Evolutionary conservation across 2,329 filamentous ascomycete species (phyloP).

Genomic region (Xylariales sp.): DNA sequence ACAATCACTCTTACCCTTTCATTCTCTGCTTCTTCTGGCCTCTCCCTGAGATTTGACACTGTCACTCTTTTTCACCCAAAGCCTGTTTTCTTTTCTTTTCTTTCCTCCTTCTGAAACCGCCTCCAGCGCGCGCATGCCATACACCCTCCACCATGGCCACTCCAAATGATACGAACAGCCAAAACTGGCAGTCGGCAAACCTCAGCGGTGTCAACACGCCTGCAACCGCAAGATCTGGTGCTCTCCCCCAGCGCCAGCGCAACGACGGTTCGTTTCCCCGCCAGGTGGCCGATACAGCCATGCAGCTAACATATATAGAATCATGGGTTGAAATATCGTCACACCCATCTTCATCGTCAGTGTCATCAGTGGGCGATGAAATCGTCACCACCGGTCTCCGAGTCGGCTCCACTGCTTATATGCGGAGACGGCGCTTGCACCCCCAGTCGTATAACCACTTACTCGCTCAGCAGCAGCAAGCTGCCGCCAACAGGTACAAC

Average conservation of each 20-base stretch:
- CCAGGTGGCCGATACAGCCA: conserved; percentile 7
- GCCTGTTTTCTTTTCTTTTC: neutral
- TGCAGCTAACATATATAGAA: conserved; percentile 50
- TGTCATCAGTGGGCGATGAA: conserved; percentile 81
- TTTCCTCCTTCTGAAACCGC: neutral
- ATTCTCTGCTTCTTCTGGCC: no score
- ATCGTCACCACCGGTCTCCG: conserved; percentile 85
- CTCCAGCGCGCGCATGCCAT: no score
- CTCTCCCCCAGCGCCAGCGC: conserved; percentile 15
- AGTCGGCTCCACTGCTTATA: conserved; percentile 59
- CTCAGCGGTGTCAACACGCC: conserved; percentile 11
- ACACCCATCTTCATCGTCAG: conserved; percentile 86
- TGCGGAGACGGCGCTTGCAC: conserved; percentile 48
- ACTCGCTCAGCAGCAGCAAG: conserved; percentile 24
- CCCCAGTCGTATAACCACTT: conserved; percentile 19
- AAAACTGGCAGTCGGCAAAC: conserved; percentile 16
- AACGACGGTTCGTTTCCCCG: conserved; percentile 20
- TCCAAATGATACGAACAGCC: conserved; percentile 14
- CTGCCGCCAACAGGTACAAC: conserved; percentile 21
- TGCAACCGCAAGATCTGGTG: conserved; percentile 11
- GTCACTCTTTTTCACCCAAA: no score
- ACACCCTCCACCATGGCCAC: conserved; percentile 5
- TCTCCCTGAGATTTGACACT: no score
- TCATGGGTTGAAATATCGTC: conserved; percentile 96
- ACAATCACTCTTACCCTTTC: neutral